Evolutionary conservation across 208 protist genomes (phyloP).

Genomic region (Leishmania aethiopica): DNA sequence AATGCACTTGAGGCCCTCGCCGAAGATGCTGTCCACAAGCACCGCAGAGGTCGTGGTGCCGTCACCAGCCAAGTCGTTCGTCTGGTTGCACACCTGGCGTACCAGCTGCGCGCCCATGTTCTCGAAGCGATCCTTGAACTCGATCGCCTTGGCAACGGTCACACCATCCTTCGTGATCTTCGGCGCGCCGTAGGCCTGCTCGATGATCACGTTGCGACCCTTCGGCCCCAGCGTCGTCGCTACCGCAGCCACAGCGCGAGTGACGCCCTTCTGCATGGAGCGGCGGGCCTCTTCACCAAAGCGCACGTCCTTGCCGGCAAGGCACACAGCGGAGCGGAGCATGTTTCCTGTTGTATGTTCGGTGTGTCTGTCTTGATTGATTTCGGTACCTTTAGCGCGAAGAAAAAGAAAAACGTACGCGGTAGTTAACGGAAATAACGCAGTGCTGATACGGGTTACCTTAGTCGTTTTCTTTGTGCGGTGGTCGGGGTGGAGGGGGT

Average conservation of each 20-base stretch:
- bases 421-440: background rate
- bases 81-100: constrained; percentile 96
- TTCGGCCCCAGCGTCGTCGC: constrained; percentile 98
- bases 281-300: constrained; percentile 94
- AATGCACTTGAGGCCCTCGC: constrained; percentile 97
- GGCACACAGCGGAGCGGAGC: constrained; percentile 54
- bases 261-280: constrained; percentile 95
- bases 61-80: constrained; percentile 98
- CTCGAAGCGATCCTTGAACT: constrained; percentile 97
- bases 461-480: background rate
- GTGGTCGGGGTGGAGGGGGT: background rate
- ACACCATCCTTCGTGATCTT: constrained; percentile 99
- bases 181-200: constrained; percentile 97
- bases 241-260: constrained; percentile 96
- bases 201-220: constrained; percentile 99
- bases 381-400: background rate
- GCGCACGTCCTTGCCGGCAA: constrained; percentile 94
- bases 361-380: background rate
- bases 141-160: constrained; percentile 98
- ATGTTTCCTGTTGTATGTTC: constrained; percentile 32
- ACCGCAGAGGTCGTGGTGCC: constrained; percentile 99
- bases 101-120: constrained; percentile 99
- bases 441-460: background rate
- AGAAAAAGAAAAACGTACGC: background rate
- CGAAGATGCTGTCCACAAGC: constrained; percentile 97